Base-by-base conservation (phyloP, 345 rosid genomes). In the Euphorbia tirucalli region DNA sequence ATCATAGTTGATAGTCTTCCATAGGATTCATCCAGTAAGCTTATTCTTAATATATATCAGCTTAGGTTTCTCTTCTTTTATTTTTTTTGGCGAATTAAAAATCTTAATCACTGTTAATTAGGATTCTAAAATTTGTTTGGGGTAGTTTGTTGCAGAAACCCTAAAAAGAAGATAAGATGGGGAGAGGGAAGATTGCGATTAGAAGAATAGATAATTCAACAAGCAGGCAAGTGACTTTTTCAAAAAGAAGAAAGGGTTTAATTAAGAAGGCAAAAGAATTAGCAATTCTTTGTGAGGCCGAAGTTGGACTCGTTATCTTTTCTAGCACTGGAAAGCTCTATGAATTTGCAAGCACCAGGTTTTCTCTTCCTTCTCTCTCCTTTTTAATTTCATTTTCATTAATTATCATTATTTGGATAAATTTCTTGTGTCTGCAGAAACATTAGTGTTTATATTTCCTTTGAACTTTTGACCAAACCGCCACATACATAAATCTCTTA, bases 221-320 rank as follows among this genome's bases (percentile, higher is more conserved):
- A 14, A 84, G 73, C 71, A 80, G 87, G 58, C 87, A 84, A 61
- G 85, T 84, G 13, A 84, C 85, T 41, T 84, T 84, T 76, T 84
- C 87, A 2, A 84, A 84, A 79, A 52, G 87, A 65, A 73, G 85
- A 58, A 82, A 75, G 35, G 87, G 87, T 2, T 80, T 84, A 72
- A 80, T 84, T 32, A 84, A 82, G 54, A 84, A 84, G 66, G 74
- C 85, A 0, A 84, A 77, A 59, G 87, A 84, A 72, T 61, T 84
- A 6, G 81, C 80, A 2, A 78, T 84, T 62, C 82, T 84, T 5
- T 84, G 87, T 46, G 87, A 84, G 66, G 85, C 87, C 18, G 71
- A 84, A 71, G 81, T 84, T 74, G 87, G 85, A 24, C 55, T 84
- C 30, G 60, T 71, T 5, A 78, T 84, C 71, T 82, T 82, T 72